Percentiles rank a stretch among this genome's conserved stretches.
These are phyloP conservation scores for Astragalus glycyphyllos DNA, from an alignment of 306 rosid genomes.

Conservation along the genomic window DNA sequence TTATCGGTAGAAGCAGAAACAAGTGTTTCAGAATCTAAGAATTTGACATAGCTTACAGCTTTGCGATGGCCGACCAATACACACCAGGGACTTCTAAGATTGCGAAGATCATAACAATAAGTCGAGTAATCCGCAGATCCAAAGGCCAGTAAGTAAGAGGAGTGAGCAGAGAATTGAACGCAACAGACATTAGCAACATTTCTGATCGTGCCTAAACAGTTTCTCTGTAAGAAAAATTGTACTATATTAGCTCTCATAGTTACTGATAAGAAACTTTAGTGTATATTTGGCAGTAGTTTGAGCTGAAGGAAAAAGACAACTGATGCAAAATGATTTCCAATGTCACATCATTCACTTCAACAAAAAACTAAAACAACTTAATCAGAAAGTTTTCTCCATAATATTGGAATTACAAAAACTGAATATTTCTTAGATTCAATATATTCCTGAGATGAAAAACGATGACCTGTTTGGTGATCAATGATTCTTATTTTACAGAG, in stretches of 20 bases:
- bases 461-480: slow-evolving; percentile 11
- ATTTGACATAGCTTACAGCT: slow-evolving; percentile 91
- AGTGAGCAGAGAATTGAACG: slow-evolving; percentile 91
- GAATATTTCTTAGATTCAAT: slow-evolving; percentile 12
- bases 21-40: slow-evolving; percentile 89
- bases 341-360: slow-evolving; percentile 11
- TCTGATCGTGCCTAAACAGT: slow-evolving; percentile 75
- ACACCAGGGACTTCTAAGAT: slow-evolving; percentile 86
- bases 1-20: slow-evolving; percentile 96
- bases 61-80: slow-evolving; percentile 80
- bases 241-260: slow-evolving; percentile 43
- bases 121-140: slow-evolving; percentile 87
- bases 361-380: slow-evolving; percentile 13
- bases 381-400: slow-evolving; percentile 18
- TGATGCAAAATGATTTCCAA: slow-evolving; percentile 26
- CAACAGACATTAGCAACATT: slow-evolving; percentile 91
- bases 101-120: slow-evolving; percentile 94
- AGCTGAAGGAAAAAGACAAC: slow-evolving; percentile 26
- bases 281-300: slow-evolving; percentile 28
- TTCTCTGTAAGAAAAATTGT: slow-evolving; percentile 56
- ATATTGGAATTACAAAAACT: neutral
- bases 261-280: slow-evolving; percentile 12
- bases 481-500: slow-evolving; percentile 3
- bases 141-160: slow-evolving; percentile 77
- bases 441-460: slow-evolving; percentile 24